Percentiles rank a stretch among this genome's conserved stretches.
These are phyloP conservation scores for Xylaria sp. DNA, from an alignment of 2,329 filamentous ascomycete species.

Conservation along the genomic window DNA sequence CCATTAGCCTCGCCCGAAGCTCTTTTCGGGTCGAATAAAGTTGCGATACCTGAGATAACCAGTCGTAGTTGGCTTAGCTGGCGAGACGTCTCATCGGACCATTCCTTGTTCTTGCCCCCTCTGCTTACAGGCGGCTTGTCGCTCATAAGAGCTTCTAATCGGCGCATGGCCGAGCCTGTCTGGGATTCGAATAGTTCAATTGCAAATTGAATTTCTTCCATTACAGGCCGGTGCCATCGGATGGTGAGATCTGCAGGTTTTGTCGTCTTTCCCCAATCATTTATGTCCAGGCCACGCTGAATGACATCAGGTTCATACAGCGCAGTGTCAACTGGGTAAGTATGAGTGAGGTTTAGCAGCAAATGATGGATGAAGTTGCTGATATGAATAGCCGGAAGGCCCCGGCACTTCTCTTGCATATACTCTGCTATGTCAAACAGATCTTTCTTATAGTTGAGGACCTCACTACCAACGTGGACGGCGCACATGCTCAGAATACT, in stretches of 20 bases:
- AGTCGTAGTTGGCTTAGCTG: conserved; percentile 88
- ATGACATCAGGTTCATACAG: conserved; percentile 85
- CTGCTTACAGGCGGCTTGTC: conserved; percentile 84
- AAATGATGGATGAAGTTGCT: conserved; percentile 98
- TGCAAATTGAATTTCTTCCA: conserved; percentile 86
- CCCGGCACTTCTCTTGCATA: conserved; percentile 96
- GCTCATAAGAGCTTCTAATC: conserved; percentile 82
- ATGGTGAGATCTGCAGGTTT: conserved; percentile 81
- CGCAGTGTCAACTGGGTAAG: conserved; percentile 89
- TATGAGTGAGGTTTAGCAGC: conserved; percentile 91
- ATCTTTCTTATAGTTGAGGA: conserved; percentile 88
- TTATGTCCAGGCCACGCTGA: conserved; percentile 74
- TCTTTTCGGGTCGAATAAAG: conserved; percentile 84
- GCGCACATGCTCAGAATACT: conserved; percentile 98
- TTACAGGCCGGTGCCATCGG: conserved; percentile 87
- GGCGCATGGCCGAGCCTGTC: conserved; percentile 77
- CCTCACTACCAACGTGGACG: conserved; percentile 91
- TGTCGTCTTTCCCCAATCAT: conserved; percentile 86
- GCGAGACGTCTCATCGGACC: conserved; percentile 95
- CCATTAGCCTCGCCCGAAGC: conserved; percentile 65
- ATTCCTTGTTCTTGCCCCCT: conserved; percentile 96
- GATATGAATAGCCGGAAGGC: conserved; percentile 92
- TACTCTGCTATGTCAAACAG: conserved; percentile 91
- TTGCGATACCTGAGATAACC: conserved; percentile 89
- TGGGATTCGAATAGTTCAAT: conserved; percentile 89